Conservation (phyloP, 1,139 yeast genomes). For the Lodderomyces orthopsilosis region DNA sequence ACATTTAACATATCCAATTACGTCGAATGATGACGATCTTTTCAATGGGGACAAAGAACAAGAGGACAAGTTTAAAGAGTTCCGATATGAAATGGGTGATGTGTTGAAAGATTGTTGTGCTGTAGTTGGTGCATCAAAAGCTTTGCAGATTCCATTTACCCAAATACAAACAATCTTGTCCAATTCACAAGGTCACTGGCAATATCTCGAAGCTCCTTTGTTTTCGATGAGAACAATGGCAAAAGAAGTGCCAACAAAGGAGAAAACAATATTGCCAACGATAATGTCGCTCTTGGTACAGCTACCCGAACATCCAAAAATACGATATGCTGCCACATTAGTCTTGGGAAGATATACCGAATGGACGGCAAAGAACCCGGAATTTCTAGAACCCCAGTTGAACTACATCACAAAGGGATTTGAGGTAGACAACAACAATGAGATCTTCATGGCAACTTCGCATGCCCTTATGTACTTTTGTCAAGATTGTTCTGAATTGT, state of each 20-base stretch:
- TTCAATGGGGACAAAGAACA: conserved; percentile 70
- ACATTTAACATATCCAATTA: conserved; percentile 75
- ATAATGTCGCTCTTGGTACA: conserved; percentile 69
- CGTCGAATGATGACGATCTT: conserved; percentile 36
- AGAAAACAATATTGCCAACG: conserved; percentile 68
- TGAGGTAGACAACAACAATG: conserved; percentile 36
- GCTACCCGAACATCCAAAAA: conserved; percentile 82
- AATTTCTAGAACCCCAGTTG: conserved; percentile 76
- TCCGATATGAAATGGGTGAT: conserved; percentile 96
- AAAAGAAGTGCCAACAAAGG: conserved; percentile 72
- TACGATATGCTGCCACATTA: conserved; percentile 88
- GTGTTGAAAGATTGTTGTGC: conserved; percentile 93
- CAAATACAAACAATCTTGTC: conserved; percentile 45
- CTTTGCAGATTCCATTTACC: conserved; percentile 62
- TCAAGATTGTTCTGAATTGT: conserved; percentile 75
- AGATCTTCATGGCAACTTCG: conserved; percentile 81
- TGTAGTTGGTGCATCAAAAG: conserved; percentile 73
- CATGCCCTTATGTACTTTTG: conserved; percentile 94
- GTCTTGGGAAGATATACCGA: conserved; percentile 93
- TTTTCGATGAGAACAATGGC: conserved; percentile 95
- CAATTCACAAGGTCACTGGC: conserved; percentile 58
- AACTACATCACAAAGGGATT: conserved; percentile 84
- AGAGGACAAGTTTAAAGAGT: conserved; percentile 90
- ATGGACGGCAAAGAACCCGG: conserved; percentile 89
- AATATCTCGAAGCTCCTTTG: conserved; percentile 82